These are phyloP conservation scores for Didymella keratinophila DNA, from an alignment of 2,329 filamentous ascomycete genomes.

Conservation along the genomic window DNA sequence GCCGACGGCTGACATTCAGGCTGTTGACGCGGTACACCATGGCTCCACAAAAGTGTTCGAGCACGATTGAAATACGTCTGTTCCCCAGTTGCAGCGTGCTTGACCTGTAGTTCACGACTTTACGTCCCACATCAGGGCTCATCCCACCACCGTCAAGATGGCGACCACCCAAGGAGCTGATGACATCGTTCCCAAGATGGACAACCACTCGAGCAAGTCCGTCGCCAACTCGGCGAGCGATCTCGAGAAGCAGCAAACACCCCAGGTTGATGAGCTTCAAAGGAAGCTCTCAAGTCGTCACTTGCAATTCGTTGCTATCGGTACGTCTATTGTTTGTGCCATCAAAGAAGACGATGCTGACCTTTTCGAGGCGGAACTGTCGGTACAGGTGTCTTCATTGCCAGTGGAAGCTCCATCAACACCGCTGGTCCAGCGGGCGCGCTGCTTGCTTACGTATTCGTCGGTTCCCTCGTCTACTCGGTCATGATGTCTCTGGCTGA, in stretches of 20 bases:
- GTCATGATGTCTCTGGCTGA: slow-evolving; percentile 72
- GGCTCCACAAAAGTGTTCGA: slow-evolving; percentile 28
- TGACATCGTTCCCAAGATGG: slow-evolving; percentile 39
- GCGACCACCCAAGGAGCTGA: slow-evolving; percentile 32
- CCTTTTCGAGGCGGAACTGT: slow-evolving; percentile 50
- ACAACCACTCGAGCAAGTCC: slow-evolving; percentile 44
- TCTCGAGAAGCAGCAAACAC: slow-evolving; percentile 46
- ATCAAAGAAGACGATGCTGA: slow-evolving; percentile 11
- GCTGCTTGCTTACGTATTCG: slow-evolving; percentile 56
- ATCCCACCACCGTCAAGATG: slow-evolving; percentile 29
- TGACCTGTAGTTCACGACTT: slow-evolving; percentile 26
- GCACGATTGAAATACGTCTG: slow-evolving; percentile 36
- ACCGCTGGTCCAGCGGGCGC: slow-evolving; percentile 59
- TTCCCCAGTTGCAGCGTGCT: slow-evolving; percentile 25
- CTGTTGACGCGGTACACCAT: slow-evolving; percentile 26
- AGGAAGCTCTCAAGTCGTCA: slow-evolving; percentile 49
- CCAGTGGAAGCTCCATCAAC: slow-evolving; percentile 57
- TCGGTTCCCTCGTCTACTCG: slow-evolving; percentile 76
- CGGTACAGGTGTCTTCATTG: slow-evolving; percentile 64
- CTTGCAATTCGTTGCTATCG: slow-evolving; percentile 52
- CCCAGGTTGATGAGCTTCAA: slow-evolving; percentile 40
- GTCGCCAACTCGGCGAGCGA: slow-evolving; percentile 41
- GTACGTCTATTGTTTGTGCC: slow-evolving; percentile 26
- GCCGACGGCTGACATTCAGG: slow-evolving; percentile 34
- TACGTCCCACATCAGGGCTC: slow-evolving; percentile 24